Conservation (phyloP, 148 eudicot species). For the Arctostaphylos glauca region DNA sequence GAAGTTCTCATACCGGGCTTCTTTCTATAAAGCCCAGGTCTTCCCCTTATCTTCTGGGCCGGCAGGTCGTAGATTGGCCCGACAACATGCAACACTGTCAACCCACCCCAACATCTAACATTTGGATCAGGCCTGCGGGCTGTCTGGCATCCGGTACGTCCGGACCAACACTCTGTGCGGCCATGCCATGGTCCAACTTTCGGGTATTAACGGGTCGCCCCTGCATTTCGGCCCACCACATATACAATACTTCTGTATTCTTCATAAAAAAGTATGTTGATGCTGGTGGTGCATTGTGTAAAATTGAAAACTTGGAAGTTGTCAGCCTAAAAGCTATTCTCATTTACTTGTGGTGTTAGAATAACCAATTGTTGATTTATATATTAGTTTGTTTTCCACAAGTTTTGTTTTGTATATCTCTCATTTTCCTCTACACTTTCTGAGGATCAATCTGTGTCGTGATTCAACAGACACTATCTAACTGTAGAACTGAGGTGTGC, state of each 20-base stretch:
- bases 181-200: too few relatives aligned
- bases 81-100: too few relatives aligned
- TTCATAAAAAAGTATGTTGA: not conserved
- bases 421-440: not conserved
- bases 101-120: too few relatives aligned
- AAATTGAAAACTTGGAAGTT: not conserved
- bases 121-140: too few relatives aligned
- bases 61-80: too few relatives aligned
- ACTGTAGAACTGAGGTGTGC: conserved; percentile 71
- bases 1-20: too few relatives aligned
- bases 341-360: not conserved
- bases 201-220: too few relatives aligned
- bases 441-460: conserved; percentile 8
- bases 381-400: not conserved
- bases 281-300: not conserved
- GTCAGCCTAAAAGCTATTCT: not conserved
- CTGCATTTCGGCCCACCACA: too few relatives aligned
- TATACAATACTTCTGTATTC: not conserved
- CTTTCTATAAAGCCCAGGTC: too few relatives aligned
- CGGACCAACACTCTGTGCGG: too few relatives aligned
- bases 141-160: too few relatives aligned
- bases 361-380: not conserved
- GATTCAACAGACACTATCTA: conserved; percentile 55
- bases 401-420: not conserved
- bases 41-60: too few relatives aligned